These are phyloP conservation scores for Penicillium mononematosum DNA, from an alignment of 495 filamentous ascomycete species.

Conservation along the genomic window DNA sequence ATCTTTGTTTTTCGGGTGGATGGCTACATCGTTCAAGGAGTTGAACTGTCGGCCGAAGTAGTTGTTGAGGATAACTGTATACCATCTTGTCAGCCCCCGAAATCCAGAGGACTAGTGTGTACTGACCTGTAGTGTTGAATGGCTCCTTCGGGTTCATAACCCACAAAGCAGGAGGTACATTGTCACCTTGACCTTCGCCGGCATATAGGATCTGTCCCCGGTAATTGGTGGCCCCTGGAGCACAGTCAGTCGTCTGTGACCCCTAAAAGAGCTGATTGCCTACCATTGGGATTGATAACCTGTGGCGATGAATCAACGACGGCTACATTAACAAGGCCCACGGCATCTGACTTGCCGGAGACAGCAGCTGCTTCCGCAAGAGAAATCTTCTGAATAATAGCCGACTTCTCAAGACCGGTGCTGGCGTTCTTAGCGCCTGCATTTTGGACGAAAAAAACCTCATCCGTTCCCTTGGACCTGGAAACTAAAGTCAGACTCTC, in stretches of 20 bases:
- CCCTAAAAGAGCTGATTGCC: constrained; percentile 5
- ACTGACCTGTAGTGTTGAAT: constrained; percentile 49
- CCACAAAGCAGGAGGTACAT: constrained; percentile 39
- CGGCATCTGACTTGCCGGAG: constrained; percentile 39
- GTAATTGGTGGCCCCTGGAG: constrained; percentile 48
- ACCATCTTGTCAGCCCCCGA: background rate
- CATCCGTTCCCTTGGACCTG: constrained; percentile 44
- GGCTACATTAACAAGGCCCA: constrained; percentile 40
- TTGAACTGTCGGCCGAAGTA: constrained; percentile 39
- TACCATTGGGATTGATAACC: constrained; percentile 53
- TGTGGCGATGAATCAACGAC: constrained; percentile 33
- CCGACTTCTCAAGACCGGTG: constrained; percentile 52
- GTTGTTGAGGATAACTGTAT: constrained; percentile 32
- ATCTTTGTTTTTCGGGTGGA: constrained; percentile 41
- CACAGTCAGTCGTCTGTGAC: background rate
- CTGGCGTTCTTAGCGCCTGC: constrained; percentile 45
- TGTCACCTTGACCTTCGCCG: constrained; percentile 49
- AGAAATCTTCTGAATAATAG: constrained; percentile 50
- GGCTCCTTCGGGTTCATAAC: constrained; percentile 48
- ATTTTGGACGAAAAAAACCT: constrained; percentile 54
- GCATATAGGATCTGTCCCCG: constrained; percentile 45
- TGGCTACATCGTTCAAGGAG: constrained; percentile 29
- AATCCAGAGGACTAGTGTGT: background rate
- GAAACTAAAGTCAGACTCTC: background rate
- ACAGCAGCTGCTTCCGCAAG: constrained; percentile 40